Percentiles rank a stretch among this genome's conserved stretches.
Conservation (phyloP, 2,329 filamentous ascomycete genomes). For the Exophiala phaeomuriformis region DNA sequence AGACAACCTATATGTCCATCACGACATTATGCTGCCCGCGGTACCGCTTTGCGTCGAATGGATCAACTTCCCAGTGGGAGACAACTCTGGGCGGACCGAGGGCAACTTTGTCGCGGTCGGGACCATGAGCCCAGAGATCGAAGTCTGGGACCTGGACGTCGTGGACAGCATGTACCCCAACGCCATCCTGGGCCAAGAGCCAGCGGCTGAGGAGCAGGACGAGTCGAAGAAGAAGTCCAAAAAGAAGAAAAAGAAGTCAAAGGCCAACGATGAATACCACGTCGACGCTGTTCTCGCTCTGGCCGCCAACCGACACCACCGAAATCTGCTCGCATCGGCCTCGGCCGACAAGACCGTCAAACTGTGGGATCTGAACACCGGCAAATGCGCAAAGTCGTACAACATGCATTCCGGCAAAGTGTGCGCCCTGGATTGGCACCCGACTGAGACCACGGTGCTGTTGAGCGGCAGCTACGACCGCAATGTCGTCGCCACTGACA, state of each 20-base stretch:
- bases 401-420: constrained; percentile 95
- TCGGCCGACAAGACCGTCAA: constrained; percentile 97
- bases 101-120: constrained; percentile 94
- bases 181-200: constrained; percentile 78
- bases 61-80: constrained; percentile 84
- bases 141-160: constrained; percentile 94
- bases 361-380: constrained; percentile 90
- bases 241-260: constrained; percentile 84
- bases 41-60: constrained; percentile 95
- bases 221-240: constrained; percentile 58
- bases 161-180: constrained; percentile 98
- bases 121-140: constrained; percentile 97
- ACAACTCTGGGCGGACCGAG: constrained; percentile 55
- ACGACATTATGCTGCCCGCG: constrained; percentile 97
- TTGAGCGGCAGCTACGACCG: constrained; percentile 92
- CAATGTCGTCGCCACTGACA: constrained; percentile 88
- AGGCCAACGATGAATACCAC: constrained; percentile 85
- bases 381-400: constrained; percentile 92
- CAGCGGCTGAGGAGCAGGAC: constrained; percentile 40
- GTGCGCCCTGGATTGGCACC: constrained; percentile 91
- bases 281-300: constrained; percentile 89
- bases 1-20: constrained; percentile 97
- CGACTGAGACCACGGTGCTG: constrained; percentile 75
- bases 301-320: constrained; percentile 84
- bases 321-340: constrained; percentile 86